These are phyloP conservation scores for Scedosporium apiospermum DNA, from an alignment of 2,329 filamentous ascomycete species.

Conservation along the genomic window DNA sequence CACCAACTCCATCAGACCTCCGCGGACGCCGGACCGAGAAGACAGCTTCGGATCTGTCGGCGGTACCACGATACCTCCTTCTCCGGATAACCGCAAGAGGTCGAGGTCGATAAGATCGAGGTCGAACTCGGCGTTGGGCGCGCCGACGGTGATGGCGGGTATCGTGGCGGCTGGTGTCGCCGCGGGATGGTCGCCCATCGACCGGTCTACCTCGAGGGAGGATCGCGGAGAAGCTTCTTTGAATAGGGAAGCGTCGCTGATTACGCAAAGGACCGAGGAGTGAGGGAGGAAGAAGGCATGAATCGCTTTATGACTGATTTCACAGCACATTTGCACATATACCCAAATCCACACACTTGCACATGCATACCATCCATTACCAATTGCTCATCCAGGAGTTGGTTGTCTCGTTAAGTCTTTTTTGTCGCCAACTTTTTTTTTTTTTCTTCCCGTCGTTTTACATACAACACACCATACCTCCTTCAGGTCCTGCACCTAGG, in stretches of 20 bases:
- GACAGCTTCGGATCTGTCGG: constrained; percentile 39
- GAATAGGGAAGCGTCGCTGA: not conserved
- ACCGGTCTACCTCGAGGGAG: constrained; percentile 23
- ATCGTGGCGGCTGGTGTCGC: constrained; percentile 69
- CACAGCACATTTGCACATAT: not conserved
- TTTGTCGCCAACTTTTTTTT: not conserved
- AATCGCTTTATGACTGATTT: not conserved
- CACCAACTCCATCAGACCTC: constrained; percentile 51
- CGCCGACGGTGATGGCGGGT: constrained; percentile 73
- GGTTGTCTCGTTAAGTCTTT: too few species aligned
- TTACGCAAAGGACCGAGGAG: not conserved
- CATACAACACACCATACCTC: not conserved
- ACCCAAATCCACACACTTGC: not conserved
- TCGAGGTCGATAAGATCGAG: constrained; percentile 58
- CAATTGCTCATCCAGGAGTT: too few species aligned
- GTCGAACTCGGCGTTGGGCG: constrained; percentile 62
- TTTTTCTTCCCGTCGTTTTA: not conserved
- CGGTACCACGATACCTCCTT: constrained; percentile 36
- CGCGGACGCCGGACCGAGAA: constrained; percentile 53
- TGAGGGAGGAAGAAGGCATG: not conserved
- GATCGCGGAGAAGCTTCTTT: not conserved
- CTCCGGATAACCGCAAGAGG: constrained; percentile 51
- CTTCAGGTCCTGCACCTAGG: not conserved
- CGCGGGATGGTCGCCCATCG: constrained; percentile 66
- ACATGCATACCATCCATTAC: not conserved